Evolutionary conservation across 2,329 filamentous ascomycete genomes (phyloP), one percentile per base, ranked within the genome.

Genomic region (Fusarium sp.): DNA sequence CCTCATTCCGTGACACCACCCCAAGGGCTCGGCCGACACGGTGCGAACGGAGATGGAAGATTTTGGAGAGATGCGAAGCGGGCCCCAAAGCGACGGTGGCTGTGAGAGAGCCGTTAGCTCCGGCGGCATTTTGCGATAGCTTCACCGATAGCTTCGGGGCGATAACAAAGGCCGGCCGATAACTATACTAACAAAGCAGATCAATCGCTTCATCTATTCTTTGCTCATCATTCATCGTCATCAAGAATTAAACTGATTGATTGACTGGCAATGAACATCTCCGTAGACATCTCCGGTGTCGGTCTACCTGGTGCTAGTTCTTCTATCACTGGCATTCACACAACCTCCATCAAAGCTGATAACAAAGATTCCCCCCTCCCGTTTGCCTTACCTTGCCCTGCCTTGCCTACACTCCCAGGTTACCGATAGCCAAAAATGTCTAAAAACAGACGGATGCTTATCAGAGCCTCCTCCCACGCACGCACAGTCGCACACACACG

Each of bases 361-460:
- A 71, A 60, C 54, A 31, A 71, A 35, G 47, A 29, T 50, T 22
- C 29, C 29, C 54, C 20, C 54, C 54, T 16, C 35, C 33, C 20
- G 33, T 40, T 58, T 58, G 11, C n/a, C 20, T 38, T 38, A 9
- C 29, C 29, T 10, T 31, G 29, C 29, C 9, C 8, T 31, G 29
- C 29, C 29, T 31, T 38, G n/a, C 10, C 36, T 11, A 11, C 42
- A 45, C 42, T 45, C 42, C 42, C 42, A 45, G 22, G 42, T 42
- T 16, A 36, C 56, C 22, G 57, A 60, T 61, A 61, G 58, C 40
- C 4, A 50, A 57, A 59, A 25, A 60, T 70, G 66, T 42, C 70
- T 64, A 47, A 64, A 74, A 70, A 58, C 65, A 63, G 66, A 35
- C n/a, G 33, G 33, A 29, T 31, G 64, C 74, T 76, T 77, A 76